phyloP scores from a whole-genome alignment of 768 basidiomycete species.

The Russula olivacea region DNA sequence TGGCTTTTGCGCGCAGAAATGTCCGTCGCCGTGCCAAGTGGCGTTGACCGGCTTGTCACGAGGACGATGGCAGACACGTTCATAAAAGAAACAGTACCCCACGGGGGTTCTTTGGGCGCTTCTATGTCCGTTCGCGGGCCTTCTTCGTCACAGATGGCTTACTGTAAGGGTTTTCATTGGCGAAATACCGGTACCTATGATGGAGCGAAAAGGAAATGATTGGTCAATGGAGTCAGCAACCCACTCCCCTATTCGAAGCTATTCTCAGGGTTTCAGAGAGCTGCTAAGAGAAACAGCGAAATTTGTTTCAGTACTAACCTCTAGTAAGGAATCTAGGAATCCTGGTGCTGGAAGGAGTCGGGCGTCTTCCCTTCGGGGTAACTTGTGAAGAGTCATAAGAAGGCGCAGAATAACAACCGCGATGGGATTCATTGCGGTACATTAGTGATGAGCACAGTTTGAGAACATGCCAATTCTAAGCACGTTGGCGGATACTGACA shows the following conservation, averaged over 20 bases:
- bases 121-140: background rate
- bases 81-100: background rate
- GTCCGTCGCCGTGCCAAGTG: background rate
- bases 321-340: background rate
- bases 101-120: background rate
- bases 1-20: background rate
- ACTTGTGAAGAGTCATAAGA: background rate
- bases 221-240: background rate
- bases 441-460: background rate
- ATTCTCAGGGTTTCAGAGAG: no score
- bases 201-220: background rate
- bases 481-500: background rate
- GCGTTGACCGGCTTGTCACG: background rate
- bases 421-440: background rate
- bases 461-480: background rate
- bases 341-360: background rate
- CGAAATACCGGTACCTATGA: background rate
- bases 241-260: background rate
- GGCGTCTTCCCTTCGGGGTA: no score
- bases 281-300: background rate
- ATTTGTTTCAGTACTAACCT: background rate
- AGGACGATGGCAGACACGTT: constrained; percentile 6
- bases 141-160: background rate
- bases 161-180: background rate
- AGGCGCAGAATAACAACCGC: background rate